These are phyloP conservation scores for Ligustrum vulgare DNA, from an alignment of 257 asterid species.

Conservation along the genomic window DNA sequence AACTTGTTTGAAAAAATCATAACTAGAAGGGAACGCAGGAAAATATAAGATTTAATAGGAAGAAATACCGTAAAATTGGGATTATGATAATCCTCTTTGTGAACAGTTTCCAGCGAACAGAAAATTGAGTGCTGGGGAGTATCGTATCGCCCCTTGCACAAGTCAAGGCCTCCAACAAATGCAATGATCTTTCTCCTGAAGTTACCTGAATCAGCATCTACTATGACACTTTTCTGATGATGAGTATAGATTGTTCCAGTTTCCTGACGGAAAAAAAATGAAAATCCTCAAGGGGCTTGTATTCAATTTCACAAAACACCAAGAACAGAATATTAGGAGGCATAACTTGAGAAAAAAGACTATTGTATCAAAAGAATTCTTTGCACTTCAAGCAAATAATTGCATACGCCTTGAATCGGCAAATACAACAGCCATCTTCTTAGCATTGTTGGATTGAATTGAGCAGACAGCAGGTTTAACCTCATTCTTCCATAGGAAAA, in stretches of 20 bases:
- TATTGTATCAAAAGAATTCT: background rate
- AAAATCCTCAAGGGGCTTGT: background rate
- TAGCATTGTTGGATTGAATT: background rate
- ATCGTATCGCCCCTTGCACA: constrained; percentile 90
- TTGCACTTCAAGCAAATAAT: background rate
- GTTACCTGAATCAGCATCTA: constrained; percentile 65
- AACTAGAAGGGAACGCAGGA: constrained; percentile 1
- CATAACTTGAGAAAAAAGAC: background rate
- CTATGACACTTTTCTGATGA: constrained; percentile 88
- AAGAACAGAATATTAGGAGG: background rate
- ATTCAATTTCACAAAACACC: background rate
- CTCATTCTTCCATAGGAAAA: background rate
- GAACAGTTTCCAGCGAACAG: constrained; percentile 62
- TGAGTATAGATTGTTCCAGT: constrained; percentile 90
- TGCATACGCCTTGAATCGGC: background rate
- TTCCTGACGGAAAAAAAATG: constrained; percentile 50
- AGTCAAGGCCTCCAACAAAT: constrained; percentile 91
- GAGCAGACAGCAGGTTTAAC: background rate
- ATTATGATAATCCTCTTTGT: constrained; percentile 83
- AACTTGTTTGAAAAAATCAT: too few relatives aligned
- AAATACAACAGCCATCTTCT: too few relatives aligned
- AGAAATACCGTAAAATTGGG: constrained; percentile 75
- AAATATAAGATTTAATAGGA: background rate
- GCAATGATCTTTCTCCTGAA: constrained; percentile 63
- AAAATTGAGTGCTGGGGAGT: constrained; percentile 71